Evolutionary conservation across 2,329 filamentous ascomycete genomes (phyloP), one percentile per base, ranked within the genome.

Genomic region (Cercospora beticola): DNA sequence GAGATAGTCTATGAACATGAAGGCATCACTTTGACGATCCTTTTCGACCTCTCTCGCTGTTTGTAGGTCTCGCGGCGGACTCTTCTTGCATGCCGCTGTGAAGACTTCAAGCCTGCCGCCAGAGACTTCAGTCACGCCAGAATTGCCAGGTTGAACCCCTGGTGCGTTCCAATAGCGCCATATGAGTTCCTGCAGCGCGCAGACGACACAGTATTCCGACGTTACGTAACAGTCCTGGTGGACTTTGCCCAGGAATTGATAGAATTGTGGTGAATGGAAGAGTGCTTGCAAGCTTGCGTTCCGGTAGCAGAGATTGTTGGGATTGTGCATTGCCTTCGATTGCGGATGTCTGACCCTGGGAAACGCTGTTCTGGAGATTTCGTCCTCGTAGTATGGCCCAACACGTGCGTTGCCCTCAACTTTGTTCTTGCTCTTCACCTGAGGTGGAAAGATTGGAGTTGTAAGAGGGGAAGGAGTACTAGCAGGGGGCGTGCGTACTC

Each of bases 271-370:
- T 4, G 43, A 30, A 6, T 71, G 69, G 23, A 71, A 62, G 6
- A 71, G 49, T 16, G 64, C 62, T 59, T 71, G 69, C 16, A 71
- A 18, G n/a, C 61, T 36, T 5, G 69, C 64, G 26, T 65, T 67
- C 4, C 67, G 61, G 46, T 69, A 71, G 65, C 69, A 71, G 12
- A 67, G 43, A 10, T 62, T 63, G 6, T 49, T 33, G 4, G 61
- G 26, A 26, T 73, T 73, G 23, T 36, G 12, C 7, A 72, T 57
- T 18, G 66, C 71, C 33, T 71, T 69, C 7, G 59, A 64, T 16
- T 8, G 21, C 12, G 62, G 31, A 8, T 30, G 14, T 28, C 14
- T 30, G 23, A 61, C 5, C 5, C 36, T 3, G 14, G 66, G 62
- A 57, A 67, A 70, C 12, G 36, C 10, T 31, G 21, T 59, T 36